A percentile compares a stretch with the other conserved stretches of the same genome.
Evolutionary conservation across 148 eudicot species (phyloP).

Genomic region (Rheum nobile): DNA sequence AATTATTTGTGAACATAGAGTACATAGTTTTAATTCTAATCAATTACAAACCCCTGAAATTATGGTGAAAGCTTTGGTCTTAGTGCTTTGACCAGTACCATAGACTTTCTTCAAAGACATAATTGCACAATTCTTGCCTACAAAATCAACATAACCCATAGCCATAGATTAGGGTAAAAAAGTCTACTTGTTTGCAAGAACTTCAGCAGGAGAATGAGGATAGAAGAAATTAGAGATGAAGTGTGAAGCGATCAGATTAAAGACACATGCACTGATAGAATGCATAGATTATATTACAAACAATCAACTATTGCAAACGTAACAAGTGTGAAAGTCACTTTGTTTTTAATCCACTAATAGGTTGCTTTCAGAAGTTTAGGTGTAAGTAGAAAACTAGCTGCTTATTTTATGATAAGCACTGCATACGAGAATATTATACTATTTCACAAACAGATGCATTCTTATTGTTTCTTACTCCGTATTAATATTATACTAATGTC

Average conservation of each 20-base stretch:
- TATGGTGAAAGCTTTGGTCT: background rate
- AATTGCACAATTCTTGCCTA: background rate
- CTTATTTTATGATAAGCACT: background rate
- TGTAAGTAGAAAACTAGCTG: background rate
- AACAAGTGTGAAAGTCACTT: background rate
- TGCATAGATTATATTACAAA: background rate
- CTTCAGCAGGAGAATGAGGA: background rate
- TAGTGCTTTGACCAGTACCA: background rate
- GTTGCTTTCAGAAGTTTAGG: slow-evolving; percentile 9
- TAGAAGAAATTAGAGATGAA: background rate
- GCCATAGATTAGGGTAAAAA: background rate
- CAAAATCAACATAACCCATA: background rate
- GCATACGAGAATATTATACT: background rate
- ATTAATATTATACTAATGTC: background rate
- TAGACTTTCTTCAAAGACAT: background rate
- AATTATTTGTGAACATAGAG: no score
- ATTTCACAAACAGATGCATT: background rate
- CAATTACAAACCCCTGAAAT: background rate
- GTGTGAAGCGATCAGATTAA: background rate
- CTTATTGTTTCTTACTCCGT: background rate
- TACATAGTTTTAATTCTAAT: background rate
- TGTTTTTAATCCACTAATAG: background rate
- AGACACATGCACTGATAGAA: background rate
- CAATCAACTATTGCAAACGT: background rate
- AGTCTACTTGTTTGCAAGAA: background rate